A percentile compares a stretch with the other conserved stretches of the same genome.
phyloP scores from a whole-genome alignment of 345 rosid genomes.

The Microthlaspi erraticum region DNA sequence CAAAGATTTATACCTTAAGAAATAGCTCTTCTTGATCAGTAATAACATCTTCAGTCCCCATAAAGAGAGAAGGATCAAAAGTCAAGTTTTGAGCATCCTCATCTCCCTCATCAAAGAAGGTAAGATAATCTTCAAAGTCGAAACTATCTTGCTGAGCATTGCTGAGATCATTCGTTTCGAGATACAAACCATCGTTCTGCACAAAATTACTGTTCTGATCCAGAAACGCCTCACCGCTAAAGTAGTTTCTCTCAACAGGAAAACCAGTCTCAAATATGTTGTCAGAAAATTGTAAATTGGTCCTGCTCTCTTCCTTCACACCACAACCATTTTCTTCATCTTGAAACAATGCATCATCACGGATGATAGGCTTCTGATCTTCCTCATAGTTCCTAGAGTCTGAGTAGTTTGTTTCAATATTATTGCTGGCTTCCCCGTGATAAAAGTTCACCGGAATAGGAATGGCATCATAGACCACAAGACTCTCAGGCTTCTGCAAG shows the following conservation, averaged over 20 bases:
- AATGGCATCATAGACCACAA: slow-evolving; percentile 51
- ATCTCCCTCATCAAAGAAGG: slow-evolving; percentile 65
- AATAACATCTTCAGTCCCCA: slow-evolving; percentile 44
- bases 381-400: slow-evolving; percentile 44
- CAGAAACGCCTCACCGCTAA: slow-evolving; percentile 54
- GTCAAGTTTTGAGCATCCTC: slow-evolving; percentile 46
- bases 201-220: slow-evolving; percentile 51
- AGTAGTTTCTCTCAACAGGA: slow-evolving; percentile 45
- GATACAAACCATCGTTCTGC: slow-evolving; percentile 55
- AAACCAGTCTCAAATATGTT: slow-evolving; percentile 49
- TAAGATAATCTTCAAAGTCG: slow-evolving; percentile 71
- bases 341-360: slow-evolving; percentile 33
- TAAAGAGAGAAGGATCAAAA: slow-evolving; percentile 62
- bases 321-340: slow-evolving; percentile 49
- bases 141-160: slow-evolving; percentile 56
- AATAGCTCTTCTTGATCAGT: slow-evolving; percentile 41
- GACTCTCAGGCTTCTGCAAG: slow-evolving; percentile 51
- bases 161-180: slow-evolving; percentile 76
- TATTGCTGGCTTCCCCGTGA: slow-evolving; percentile 64
- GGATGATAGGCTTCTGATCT: slow-evolving; percentile 54
- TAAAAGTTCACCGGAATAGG: slow-evolving; percentile 50
- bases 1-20: slow-evolving; percentile 47
- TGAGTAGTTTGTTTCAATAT: slow-evolving; percentile 41
- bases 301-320: slow-evolving; percentile 46
- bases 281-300: slow-evolving; percentile 48